phyloP scores from a whole-genome alignment of 208 protist species.

The Crithidia thermophila region DNA sequence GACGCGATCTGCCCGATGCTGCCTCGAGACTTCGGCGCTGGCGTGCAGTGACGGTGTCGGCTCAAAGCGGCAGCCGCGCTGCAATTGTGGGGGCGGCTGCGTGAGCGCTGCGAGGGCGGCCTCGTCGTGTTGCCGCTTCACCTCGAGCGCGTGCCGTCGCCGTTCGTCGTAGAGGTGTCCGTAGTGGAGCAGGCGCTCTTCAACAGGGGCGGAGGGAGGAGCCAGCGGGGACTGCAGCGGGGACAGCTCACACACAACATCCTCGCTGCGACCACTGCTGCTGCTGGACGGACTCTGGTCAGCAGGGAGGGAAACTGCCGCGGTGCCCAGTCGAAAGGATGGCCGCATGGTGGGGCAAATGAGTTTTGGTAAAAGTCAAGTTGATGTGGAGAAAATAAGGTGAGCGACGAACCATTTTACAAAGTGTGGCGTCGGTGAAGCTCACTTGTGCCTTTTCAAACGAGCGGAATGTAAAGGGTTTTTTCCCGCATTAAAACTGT shows the following conservation, averaged over 20 bases:
- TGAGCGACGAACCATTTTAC: too few species aligned
- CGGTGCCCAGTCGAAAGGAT: conserved; percentile 12
- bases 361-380: too few species aligned
- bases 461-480: too few species aligned
- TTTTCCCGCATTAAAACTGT: too few species aligned
- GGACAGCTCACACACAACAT: conserved; percentile 43
- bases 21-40: conserved; percentile 17
- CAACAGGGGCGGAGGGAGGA: conserved; percentile 24
- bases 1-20: conserved; percentile 17
- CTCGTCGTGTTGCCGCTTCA: background rate
- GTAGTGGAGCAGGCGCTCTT: conserved; percentile 52
- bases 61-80: conserved; percentile 3
- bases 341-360: background rate
- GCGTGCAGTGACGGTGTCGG: conserved; percentile 25
- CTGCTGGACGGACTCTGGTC: too few species aligned
- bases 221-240: conserved; percentile 12
- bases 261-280: background rate
- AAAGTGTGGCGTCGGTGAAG: too few species aligned
- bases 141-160: conserved; percentile 11
- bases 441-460: too few species aligned
- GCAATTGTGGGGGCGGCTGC: background rate
- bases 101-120: conserved; percentile 1
- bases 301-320: background rate
- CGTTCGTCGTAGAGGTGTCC: conserved; percentile 31
- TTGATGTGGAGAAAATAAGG: background rate